Percentiles rank a stretch among this genome's conserved stretches.
phyloP scores from a whole-genome alignment of 2,329 filamentous ascomycete species.

The Tricladium varicosporioides region DNA sequence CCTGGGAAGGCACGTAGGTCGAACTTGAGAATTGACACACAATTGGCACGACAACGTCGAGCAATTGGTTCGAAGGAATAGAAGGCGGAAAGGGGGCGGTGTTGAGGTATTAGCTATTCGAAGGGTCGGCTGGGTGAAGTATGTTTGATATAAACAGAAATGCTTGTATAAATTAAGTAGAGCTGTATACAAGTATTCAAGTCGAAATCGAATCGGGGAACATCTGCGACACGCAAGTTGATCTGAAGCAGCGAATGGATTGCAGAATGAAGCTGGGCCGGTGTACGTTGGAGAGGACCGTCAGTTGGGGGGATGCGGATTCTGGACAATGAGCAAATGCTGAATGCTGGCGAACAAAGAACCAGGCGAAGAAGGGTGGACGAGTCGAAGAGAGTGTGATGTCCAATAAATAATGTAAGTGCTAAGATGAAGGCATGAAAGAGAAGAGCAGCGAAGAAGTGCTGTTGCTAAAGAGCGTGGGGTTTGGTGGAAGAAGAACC shows the following conservation, averaged over 20 bases:
- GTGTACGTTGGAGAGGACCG: too few relatives aligned
- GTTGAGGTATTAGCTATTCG: conserved; percentile 12
- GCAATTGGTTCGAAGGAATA: neutral
- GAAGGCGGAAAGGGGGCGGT: neutral
- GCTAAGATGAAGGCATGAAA: conserved; percentile 23
- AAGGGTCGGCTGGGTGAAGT: conserved; percentile 8
- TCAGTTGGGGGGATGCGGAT: too few relatives aligned
- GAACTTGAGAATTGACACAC: conserved; percentile 23
- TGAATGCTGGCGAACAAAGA: too few relatives aligned
- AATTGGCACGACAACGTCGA: conserved; percentile 15
- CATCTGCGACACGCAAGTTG: too few relatives aligned
- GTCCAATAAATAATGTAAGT: conserved; percentile 22
- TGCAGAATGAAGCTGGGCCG: too few relatives aligned
- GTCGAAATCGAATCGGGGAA: conserved; percentile 4
- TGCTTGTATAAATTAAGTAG: conserved; percentile 22
- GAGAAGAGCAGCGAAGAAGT: conserved; percentile 23
- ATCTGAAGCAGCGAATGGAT: too few relatives aligned
- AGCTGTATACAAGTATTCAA: conserved; percentile 22
- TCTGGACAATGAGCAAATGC: too few relatives aligned
- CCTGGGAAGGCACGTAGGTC: conserved; percentile 34
- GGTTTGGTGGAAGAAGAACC: conserved; percentile 21
- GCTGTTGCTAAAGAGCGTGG: conserved; percentile 23
- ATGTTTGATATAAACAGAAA: conserved; percentile 24
- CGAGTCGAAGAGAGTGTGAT: conserved; percentile 25
- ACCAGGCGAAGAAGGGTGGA: conserved; percentile 28